Evolutionary conservation across 225 moss, liverwort and hornwort genomes (phyloP), one percentile per base, ranked within the genome.

Genomic region (Marchantia paleacea): DNA sequence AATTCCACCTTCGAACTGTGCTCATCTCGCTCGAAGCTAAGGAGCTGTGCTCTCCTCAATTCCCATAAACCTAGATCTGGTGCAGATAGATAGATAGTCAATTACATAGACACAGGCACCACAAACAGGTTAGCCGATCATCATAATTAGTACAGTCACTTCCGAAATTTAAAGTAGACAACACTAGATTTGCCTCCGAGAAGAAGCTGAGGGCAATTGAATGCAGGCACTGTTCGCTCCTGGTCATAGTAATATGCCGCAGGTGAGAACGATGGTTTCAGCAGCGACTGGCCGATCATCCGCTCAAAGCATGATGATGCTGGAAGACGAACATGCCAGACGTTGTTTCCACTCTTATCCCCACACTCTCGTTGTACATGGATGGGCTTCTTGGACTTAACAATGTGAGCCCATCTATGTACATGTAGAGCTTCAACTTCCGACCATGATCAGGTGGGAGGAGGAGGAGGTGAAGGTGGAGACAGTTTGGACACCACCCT

Each of bases 391-490:
- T 29, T 47, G 30, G 18, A 70, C 69, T 70, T 70, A 18, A 48
- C 7, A 70, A 70, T 70, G 48, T 47, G 69, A 70, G 18, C 69
- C 69, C 69, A 70, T 70, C 69, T 19, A 48, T 49, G 69, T 47
- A 20, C 1, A 48, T 49, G 69, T 47, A 20, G 7, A 12, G 39
- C 48, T 47, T 70, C 47, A 39, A 12, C 39, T 47, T 39, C 48
- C 69, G 68, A 31, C 69, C 16, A 70, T 70, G 69, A 70, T 20
- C 8, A 47, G 47, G 47, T 70, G 69, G 69, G 48, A 20, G 9
- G 48, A 47, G 47, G 69, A 7, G 69, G 47, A 39, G 69, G 18
- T 39, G 39, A 39, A 39, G 39, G 39, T 39, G 39, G 39, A 39
- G 69, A 26, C 18, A 70, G 20, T 48, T 31, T 70, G 48, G 48